Evolutionary conservation across 1,284 basidiomycete genomes (phyloP), one percentile per base, ranked within the genome.

Genomic region (Hymenochaete sp.): DNA sequence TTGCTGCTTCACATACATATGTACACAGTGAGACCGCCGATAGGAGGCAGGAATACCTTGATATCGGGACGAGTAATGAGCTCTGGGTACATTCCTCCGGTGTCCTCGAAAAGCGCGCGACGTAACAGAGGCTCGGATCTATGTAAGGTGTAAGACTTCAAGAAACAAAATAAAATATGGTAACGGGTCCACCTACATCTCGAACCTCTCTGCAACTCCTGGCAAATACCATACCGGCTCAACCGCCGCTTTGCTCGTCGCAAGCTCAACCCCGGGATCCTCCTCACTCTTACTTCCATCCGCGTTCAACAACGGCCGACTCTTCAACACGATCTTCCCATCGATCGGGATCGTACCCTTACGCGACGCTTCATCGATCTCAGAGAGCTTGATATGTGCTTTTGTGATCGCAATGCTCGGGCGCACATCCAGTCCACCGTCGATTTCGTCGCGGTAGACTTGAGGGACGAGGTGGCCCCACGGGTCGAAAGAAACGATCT

Each of bases 211-310:
- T 1, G 91, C 90, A 0, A 95, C 80, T n/a, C 93, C 92, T 29
- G 95, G 93, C 0, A 98, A 68, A 62, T 85, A 92, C 93, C 93
- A 97, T 9, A 96, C 91, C 0, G 89, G 90, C 58, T 93, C 90
- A 7, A 93, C 82, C 0, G 88, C 88, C 0, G 88, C 90, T 67
- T 95, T 95, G 59, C 79, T 80, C n/a, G 83, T 77, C 45, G 71
- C 78, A 19, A 96, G 77, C 66, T 97, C 93, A 22, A 96, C 78
- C 14, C 93, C 93, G 24, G 82, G 80, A 55, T 88, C 79, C 28
- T 72, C 73, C 13, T 68, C 66, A 41, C 70, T 78, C 52, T 61
- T 57, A 0, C 71, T 68, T 3, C 77, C 80, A 55, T 86, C 82
- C n/a, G 68, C 68, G 48, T 83, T 81, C 51, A 57, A 65, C 48